Base-by-base conservation (phyloP, 2,329 filamentous ascomycete genomes). In the Exophiala calicioides region DNA sequence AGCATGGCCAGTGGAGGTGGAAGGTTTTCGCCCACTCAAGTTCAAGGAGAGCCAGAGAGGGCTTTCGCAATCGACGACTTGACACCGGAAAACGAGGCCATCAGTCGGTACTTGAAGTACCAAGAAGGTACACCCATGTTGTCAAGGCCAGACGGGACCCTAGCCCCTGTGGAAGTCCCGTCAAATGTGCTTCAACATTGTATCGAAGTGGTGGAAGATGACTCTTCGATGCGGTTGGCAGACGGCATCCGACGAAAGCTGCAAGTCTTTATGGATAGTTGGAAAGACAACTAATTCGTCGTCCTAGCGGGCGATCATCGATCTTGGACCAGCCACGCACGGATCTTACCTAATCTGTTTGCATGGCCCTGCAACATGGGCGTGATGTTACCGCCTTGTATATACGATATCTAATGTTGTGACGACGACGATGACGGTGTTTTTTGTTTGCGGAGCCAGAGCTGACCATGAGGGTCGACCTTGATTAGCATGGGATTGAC, bases 181-280 rank as follows among this genome's bases (percentile, higher is more conserved):
- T 73, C 71, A 47, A 65, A 69, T 12, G 67, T 80, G 3, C 64
- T 80, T 19, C 68, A 68, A 20, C 72, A 79, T 55, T 77, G 74
- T 59, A 67, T 78, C 50, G 73, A 76, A 33, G 63, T 79, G 33
- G 67, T 80, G 42, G 74, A 77, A 35, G 74, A 77, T 50, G 77
- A 77, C 23, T 64, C 72, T 10, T 67, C 74, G 24, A 75, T 73
- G 34, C 69, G 75, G 16, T 74, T 80, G 55, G 73, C 74, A 5
- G 77, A 80, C 53, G 77, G 77, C 6, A 76, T 80, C 48, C 69
- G 72, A 30, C 68, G 70, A 44, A 80, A 80, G 62, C 65, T 80
- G 18, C 72, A 76, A 47, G 69, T 68, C 4, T 55, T 67, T 30
- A 50, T 58, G 27, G 52, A 50, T 19, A 64, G 57, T 33, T 67